Conservation (phyloP, 805 yeast genomes). For the Alloascoidea hylecoeti region DNA sequence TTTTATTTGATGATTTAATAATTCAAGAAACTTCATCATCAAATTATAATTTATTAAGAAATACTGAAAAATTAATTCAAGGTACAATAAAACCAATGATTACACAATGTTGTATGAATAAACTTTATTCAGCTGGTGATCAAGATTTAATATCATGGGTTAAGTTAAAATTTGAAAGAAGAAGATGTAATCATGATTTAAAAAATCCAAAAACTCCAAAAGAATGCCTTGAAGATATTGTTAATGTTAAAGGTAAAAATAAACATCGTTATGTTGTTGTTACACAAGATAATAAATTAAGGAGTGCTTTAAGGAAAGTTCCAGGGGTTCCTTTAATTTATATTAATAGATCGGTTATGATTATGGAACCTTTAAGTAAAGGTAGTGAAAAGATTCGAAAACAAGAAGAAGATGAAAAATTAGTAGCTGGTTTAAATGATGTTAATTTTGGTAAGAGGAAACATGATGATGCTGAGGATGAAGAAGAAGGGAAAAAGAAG, state of each 20-base stretch:
- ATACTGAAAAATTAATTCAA: slow-evolving; percentile 69
- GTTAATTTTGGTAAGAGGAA: slow-evolving; percentile 27
- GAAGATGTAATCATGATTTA: slow-evolving; percentile 81
- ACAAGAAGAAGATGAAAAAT: slow-evolving; percentile 47
- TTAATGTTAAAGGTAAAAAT: slow-evolving; percentile 58
- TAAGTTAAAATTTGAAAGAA: slow-evolving; percentile 72
- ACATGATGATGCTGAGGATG: slow-evolving; percentile 10
- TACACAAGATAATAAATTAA: slow-evolving; percentile 57
- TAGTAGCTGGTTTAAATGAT: slow-evolving; percentile 70
- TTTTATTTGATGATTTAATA: slow-evolving; percentile 70
- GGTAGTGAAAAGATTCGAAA: slow-evolving; percentile 41
- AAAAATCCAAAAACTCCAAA: slow-evolving; percentile 45
- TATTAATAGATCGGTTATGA: slow-evolving; percentile 85
- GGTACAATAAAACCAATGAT: slow-evolving; percentile 82
- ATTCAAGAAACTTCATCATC: slow-evolving; percentile 51
- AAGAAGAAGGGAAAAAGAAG: slow-evolving; percentile 10
- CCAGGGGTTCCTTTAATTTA: slow-evolving; percentile 89
- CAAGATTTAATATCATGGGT: slow-evolving; percentile 73
- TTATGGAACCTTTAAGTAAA: slow-evolving; percentile 84
- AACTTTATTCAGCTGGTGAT: slow-evolving; percentile 56
- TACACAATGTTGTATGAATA: slow-evolving; percentile 91
- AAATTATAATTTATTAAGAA: slow-evolving; percentile 70
- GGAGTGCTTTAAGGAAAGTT: slow-evolving; percentile 53
- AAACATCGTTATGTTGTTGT: slow-evolving; percentile 89
- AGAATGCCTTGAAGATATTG: slow-evolving; percentile 67